A percentile compares a stretch with the other conserved stretches of the same genome.
Conservation (phyloP, 495 filamentous ascomycete species). For the Bryoglossum gracile region DNA sequence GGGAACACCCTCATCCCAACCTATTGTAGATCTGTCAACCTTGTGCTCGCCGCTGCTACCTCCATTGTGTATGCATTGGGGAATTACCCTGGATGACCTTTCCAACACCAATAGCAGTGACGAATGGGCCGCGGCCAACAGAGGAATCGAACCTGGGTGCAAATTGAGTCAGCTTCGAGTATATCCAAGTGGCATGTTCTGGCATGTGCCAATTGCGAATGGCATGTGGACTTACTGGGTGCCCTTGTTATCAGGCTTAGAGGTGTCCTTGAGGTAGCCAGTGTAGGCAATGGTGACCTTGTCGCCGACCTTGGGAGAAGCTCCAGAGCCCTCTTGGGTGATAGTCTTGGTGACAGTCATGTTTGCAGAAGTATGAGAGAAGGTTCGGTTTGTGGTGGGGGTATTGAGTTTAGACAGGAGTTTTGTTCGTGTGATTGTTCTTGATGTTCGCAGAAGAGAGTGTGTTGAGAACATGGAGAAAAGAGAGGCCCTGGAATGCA, state of each 20-base stretch:
- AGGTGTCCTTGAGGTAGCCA: slow-evolving; percentile 66
- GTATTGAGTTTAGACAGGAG: slow-evolving; percentile 2
- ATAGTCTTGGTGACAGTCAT: slow-evolving; percentile 47
- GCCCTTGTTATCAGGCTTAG: slow-evolving; percentile 43
- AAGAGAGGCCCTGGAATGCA: background rate
- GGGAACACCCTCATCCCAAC: slow-evolving; percentile 81
- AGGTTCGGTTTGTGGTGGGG: slow-evolving; percentile 9
- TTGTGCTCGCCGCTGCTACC: background rate
- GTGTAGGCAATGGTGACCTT: slow-evolving; percentile 76
- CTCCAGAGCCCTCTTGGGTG: slow-evolving; percentile 35
- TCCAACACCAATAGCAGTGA: slow-evolving; percentile 62
- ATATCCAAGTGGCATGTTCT: too few species aligned
- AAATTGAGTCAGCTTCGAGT: slow-evolving; percentile 7
- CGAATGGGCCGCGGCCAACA: slow-evolving; percentile 54
- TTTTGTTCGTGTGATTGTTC: too few species aligned
- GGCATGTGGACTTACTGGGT: slow-evolving; percentile 30
- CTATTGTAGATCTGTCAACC: slow-evolving; percentile 34
- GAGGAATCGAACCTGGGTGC: slow-evolving; percentile 71
- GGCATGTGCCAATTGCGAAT: background rate
- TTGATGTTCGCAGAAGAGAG: background rate
- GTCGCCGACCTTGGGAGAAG: slow-evolving; percentile 54
- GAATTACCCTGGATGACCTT: slow-evolving; percentile 68
- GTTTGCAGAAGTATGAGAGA: slow-evolving; percentile 22
- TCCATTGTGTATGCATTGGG: background rate
- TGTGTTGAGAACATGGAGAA: background rate